Evolutionary conservation across 1,139 yeast species (phyloP), one percentile per base, ranked within the genome.

Genomic region (Hyphopichia buzzinii): DNA sequence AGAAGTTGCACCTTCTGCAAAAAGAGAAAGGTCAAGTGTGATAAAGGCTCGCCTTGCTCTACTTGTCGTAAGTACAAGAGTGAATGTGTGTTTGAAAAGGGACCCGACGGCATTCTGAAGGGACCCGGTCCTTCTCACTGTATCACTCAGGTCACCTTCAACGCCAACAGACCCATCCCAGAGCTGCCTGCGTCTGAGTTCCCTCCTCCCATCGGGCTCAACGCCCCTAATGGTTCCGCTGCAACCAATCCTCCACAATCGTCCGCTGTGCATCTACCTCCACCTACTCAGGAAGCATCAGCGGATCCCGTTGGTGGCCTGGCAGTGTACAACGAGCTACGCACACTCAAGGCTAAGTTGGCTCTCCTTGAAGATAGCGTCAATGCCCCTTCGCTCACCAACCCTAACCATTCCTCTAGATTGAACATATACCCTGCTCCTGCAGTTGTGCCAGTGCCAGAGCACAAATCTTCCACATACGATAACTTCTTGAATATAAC

Each of bases 1-100:
- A 51, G 62, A 34, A 73, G 67, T 19, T 69, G 75, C 47, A 61
- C 56, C 31, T 66, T 67, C 43, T 69, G 75, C 48, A 64, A 64
- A 38, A 55, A 54, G 40, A 43, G 75, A 22, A 70, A 70, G 47
- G 71, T 69, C 38, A 67, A 63, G 37, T 70, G 76, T 53, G 72
- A 69, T 44, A 52, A 66, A 36, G 69, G 61, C 3, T 50, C 47
- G 26, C 75, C 75, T 5, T 70, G 76, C 39, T 54, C 67, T 10
- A 59, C 69, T 8, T 70, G 76, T 46, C 57, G 56, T 33, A 67
- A 63, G 42, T 64, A 64, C 39, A 46, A 45, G 11, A 60, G 56
- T 31, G 41, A 48, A n/a, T 55, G 72, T 43, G 43, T 40, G n/a
- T 55, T 54, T 36, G 44, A 50, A 8, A 28, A 15, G 22, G 21